Evolutionary conservation across 2,329 filamentous ascomycete species (phyloP).

Genomic region (Ceratocystis harringtonii): DNA sequence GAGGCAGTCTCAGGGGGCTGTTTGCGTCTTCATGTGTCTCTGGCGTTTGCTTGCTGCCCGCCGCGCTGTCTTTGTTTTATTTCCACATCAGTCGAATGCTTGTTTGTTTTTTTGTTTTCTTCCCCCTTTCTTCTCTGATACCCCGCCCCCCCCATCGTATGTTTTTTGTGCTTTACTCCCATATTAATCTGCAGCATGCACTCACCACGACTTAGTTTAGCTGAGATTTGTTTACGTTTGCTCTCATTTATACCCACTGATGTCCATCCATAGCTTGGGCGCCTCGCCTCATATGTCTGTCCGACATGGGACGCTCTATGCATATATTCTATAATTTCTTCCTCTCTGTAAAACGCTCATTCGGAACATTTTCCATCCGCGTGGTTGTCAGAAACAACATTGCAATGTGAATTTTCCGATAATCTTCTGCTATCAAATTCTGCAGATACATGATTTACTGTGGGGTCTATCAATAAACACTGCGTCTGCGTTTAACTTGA

Average conservation of each 20-base stretch:
- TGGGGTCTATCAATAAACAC: neutral
- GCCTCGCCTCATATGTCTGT: too few relatives aligned
- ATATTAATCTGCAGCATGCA: neutral
- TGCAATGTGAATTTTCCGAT: neutral
- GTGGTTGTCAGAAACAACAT: neutral
- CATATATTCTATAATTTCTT: too few relatives aligned
- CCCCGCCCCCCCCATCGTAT: slow-evolving; percentile 9
- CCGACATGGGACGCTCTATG: too few relatives aligned
- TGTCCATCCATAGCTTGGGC: too few relatives aligned
- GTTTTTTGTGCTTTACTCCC: neutral
- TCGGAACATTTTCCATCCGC: too few relatives aligned
- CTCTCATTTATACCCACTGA: neutral
- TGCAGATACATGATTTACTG: neutral
- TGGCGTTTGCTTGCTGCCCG: neutral
- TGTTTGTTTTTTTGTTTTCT: neutral
- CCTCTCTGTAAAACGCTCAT: too few relatives aligned
- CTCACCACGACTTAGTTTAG: neutral
- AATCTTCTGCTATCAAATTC: neutral
- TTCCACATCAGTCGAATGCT: neutral
- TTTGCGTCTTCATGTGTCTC: neutral
- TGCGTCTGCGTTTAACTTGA: neutral
- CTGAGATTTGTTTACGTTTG: neutral
- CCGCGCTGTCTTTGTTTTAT: neutral
- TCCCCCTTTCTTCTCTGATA: slow-evolving; percentile 4
- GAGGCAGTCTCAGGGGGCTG: neutral